A percentile compares a stretch with the other conserved stretches of the same genome.
phyloP scores from a whole-genome alignment of 2,329 filamentous ascomycete genomes.

The Scleromitrula shiraiana region DNA sequence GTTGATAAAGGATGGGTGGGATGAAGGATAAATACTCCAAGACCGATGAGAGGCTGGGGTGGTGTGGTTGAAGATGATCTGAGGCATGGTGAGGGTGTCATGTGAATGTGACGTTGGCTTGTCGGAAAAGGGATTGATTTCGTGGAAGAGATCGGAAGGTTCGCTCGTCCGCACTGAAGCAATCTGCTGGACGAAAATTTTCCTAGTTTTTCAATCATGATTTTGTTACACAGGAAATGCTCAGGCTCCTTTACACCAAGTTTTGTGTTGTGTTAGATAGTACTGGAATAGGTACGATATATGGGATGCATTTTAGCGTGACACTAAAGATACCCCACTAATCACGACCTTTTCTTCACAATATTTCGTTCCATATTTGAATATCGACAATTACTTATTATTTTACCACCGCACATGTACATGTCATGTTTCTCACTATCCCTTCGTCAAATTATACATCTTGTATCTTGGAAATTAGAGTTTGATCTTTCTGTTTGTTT shows the following conservation, averaged over 20 bases:
- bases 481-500: too few relatives aligned
- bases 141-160: background rate
- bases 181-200: background rate
- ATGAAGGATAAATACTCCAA: constrained; percentile 17
- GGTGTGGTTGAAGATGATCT: background rate
- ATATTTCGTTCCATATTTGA: too few relatives aligned
- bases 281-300: too few relatives aligned
- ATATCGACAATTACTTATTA: too few relatives aligned
- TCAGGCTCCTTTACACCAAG: too few relatives aligned
- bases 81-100: background rate
- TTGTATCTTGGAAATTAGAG: too few relatives aligned
- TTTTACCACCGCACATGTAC: too few relatives aligned
- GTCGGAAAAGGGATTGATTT: background rate
- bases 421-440: too few relatives aligned
- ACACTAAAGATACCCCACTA: background rate
- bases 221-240: background rate
- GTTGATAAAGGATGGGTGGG: background rate
- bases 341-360: background rate
- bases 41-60: constrained; percentile 13
- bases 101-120: background rate
- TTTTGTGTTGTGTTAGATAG: background rate
- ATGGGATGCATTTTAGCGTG: too few relatives aligned
- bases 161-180: background rate
- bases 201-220: background rate
- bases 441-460: too few relatives aligned